Evolutionary conservation across 805 yeast species (phyloP).

Genomic region (Blastobotrys attinorum): DNA sequence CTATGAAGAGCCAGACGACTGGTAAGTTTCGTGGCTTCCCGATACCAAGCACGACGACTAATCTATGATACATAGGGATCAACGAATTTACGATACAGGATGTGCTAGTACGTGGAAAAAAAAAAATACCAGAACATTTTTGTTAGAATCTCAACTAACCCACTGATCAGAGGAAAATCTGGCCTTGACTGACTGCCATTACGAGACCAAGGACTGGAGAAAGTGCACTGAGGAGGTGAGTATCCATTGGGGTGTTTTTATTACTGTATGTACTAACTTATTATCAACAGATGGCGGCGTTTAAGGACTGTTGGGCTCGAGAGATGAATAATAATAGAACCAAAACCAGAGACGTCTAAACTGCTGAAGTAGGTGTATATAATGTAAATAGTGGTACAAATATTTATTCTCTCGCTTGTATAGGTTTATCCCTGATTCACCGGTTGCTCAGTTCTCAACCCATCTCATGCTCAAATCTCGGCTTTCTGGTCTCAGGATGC

Average conservation of each 20-base stretch:
- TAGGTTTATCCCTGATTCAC: too few species aligned
- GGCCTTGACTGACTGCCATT: conserved; percentile 66
- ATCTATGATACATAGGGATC: conserved; percentile 41
- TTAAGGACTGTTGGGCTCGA: conserved; percentile 54
- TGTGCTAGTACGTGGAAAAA: conserved; percentile 43
- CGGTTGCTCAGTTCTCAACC: too few species aligned
- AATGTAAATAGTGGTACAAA: too few species aligned
- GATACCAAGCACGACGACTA: background rate
- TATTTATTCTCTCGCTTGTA: background rate
- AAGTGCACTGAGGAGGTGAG: conserved; percentile 57
- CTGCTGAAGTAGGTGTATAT: background rate
- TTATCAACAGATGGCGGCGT: conserved; percentile 40
- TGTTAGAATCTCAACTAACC: background rate
- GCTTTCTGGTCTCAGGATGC: too few species aligned
- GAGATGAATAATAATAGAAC: conserved; percentile 47
- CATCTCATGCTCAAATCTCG: too few species aligned
- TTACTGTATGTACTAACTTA: background rate
- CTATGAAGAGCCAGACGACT: conserved; percentile 63
- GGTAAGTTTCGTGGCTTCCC: conserved; percentile 38
- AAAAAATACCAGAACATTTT: background rate
- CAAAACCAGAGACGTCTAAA: conserved; percentile 9
- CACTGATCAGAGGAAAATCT: conserved; percentile 48
- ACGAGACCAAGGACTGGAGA: conserved; percentile 78
- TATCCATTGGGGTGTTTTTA: too few species aligned
- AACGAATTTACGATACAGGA: conserved; percentile 66